phyloP scores from a whole-genome alignment of 2,329 filamentous ascomycete species.

The Coniella vitis region DNA sequence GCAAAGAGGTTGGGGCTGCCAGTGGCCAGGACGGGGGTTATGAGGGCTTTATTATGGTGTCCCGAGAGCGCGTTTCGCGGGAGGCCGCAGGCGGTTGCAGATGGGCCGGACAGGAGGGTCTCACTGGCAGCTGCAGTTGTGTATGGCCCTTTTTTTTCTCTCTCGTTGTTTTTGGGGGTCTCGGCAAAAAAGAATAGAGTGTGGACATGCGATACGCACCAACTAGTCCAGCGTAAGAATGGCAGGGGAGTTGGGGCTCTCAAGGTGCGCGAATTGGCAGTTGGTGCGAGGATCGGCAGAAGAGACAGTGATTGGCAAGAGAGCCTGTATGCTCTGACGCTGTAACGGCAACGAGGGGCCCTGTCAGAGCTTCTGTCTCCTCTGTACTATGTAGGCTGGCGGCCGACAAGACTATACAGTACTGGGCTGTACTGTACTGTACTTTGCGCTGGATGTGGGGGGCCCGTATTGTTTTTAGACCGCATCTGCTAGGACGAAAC shows the following conservation, averaged over 20 bases:
- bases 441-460: background rate
- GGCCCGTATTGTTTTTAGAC: background rate
- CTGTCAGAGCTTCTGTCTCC: too few relatives aligned
- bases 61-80: background rate
- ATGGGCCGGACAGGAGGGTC: background rate
- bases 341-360: too few relatives aligned
- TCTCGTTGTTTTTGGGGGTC: too few relatives aligned
- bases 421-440: too few relatives aligned
- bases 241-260: too few relatives aligned
- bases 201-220: background rate
- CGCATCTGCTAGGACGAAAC: background rate
- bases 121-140: too few relatives aligned
- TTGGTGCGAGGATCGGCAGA: background rate
- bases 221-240: background rate
- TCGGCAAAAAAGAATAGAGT: background rate
- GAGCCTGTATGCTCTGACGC: background rate
- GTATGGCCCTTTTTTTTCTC: too few relatives aligned
- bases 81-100: constrained; percentile 1
- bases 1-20: background rate
- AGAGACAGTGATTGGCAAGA: background rate
- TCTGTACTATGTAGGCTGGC: too few relatives aligned
- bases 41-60: background rate
- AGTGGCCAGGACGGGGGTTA: background rate
- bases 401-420: too few relatives aligned
- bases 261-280: background rate